Percentiles rank a stretch among this genome's conserved stretches.
phyloP scores from a whole-genome alignment of 2,329 filamentous ascomycete genomes.

The Fusarium foetens region DNA sequence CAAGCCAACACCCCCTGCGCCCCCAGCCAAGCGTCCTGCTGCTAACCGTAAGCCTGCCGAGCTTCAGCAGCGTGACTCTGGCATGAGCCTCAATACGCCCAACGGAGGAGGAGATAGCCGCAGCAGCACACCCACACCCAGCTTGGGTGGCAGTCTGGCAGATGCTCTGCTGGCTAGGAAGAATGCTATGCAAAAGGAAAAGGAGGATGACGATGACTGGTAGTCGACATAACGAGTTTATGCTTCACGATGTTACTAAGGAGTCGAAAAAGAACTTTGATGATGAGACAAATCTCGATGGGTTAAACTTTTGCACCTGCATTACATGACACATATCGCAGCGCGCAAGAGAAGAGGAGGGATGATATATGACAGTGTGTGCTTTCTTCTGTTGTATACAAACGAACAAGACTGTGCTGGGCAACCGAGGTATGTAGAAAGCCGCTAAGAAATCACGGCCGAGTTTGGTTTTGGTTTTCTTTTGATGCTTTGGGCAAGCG shows the following conservation, averaged over 20 bases:
- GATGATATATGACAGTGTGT: constrained; percentile 14
- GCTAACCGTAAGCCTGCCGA: constrained; percentile 76
- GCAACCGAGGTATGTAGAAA: constrained; percentile 39
- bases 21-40: constrained; percentile 82
- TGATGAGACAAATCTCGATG: constrained; percentile 19
- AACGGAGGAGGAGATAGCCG: constrained; percentile 70
- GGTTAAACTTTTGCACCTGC: constrained; percentile 15
- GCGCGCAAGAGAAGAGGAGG: constrained; percentile 29
- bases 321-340: constrained; percentile 18
- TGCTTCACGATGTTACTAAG: constrained; percentile 37
- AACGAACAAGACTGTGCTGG: constrained; percentile 43
- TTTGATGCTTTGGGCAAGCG: constrained; percentile 36
- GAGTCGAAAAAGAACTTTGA: constrained; percentile 32
- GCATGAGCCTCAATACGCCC: constrained; percentile 68
- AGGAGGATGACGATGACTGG: constrained; percentile 78
- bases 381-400: constrained; percentile 38
- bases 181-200: constrained; percentile 77
- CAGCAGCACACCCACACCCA: constrained; percentile 76
- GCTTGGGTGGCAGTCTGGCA: constrained; percentile 77
- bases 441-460: constrained; percentile 29
- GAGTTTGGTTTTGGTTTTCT: constrained; percentile 43
- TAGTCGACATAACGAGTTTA: constrained; percentile 50
- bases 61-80: constrained; percentile 76
- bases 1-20: constrained; percentile 79
- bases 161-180: constrained; percentile 82